These are phyloP conservation scores for Leptosphaerulina australis DNA, from an alignment of 2,329 filamentous ascomycete genomes.

Conservation along the genomic window DNA sequence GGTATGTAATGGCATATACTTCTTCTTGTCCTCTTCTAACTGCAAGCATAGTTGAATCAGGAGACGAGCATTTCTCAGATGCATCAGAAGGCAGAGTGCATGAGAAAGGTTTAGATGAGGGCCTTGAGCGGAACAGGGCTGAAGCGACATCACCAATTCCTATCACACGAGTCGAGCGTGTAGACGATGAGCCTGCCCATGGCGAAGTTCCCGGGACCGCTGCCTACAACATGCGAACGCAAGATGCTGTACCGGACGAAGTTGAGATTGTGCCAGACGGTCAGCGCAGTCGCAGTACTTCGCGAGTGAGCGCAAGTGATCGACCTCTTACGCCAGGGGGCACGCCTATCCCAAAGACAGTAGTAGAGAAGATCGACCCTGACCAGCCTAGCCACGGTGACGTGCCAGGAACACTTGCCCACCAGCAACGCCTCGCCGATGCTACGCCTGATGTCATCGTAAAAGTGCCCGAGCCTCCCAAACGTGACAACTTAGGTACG, in stretches of 20 bases:
- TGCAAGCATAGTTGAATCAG: constrained; percentile 47
- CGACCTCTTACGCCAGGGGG: constrained; percentile 57
- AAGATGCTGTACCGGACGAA: constrained; percentile 68
- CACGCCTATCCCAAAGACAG: constrained; percentile 63
- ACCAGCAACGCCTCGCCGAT: constrained; percentile 63
- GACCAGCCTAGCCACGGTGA: constrained; percentile 64
- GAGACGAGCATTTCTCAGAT: constrained; percentile 69
- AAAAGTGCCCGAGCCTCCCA: constrained; percentile 53
- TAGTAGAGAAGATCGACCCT: constrained; percentile 67
- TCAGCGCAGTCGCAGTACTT: constrained; percentile 47
- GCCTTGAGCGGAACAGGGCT: constrained; percentile 44
- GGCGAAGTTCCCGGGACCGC: constrained; percentile 67
- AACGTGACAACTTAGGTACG: constrained; percentile 63
- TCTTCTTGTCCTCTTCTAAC: constrained; percentile 19
- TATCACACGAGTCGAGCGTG: constrained; percentile 66
- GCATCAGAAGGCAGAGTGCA: constrained; percentile 61
- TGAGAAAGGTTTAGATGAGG: constrained; percentile 11
- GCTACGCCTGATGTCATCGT: constrained; percentile 64
- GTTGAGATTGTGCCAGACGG: constrained; percentile 61
- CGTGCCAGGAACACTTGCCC: constrained; percentile 65
- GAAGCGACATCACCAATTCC: constrained; percentile 61
- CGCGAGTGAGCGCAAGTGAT: constrained; percentile 51
- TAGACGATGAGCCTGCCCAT: constrained; percentile 63
- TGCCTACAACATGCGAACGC: constrained; percentile 63
- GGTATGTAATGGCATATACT: constrained; percentile 49